Evolutionary conservation across 1,284 basidiomycete genomes (phyloP).

Genomic region (Xanthoconium separans): DNA sequence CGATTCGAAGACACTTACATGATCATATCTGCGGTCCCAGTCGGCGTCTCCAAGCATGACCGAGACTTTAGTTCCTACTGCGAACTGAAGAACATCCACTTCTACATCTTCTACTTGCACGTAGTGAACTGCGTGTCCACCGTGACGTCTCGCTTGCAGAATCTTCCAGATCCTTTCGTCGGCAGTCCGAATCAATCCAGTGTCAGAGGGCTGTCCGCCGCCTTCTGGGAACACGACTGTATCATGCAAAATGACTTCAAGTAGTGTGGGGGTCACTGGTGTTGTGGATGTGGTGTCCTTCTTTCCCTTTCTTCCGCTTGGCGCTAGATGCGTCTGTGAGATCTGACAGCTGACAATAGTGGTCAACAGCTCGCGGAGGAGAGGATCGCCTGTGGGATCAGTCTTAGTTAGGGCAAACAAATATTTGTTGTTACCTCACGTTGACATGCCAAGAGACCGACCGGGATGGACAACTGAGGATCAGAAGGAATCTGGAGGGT

Average conservation of each 20-base stretch:
- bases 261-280: conserved; percentile 43
- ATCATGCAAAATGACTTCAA: conserved; percentile 74
- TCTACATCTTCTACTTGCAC: conserved; percentile 49
- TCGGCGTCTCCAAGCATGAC: conserved; percentile 62
- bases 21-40: conserved; percentile 73
- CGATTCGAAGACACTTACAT: conserved; percentile 48
- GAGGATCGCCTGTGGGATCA: conserved; percentile 57
- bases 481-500: conserved; percentile 55
- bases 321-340: conserved; percentile 41
- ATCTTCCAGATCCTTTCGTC: conserved; percentile 57
- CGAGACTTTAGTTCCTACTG: conserved; percentile 52
- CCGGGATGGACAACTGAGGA: conserved; percentile 52
- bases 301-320: conserved; percentile 45
- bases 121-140: conserved; percentile 79
- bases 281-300: conserved; percentile 41
- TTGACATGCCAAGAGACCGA: conserved; percentile 72
- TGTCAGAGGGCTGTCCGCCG: conserved; percentile 84
- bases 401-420: conserved; percentile 8
- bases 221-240: conserved; percentile 90
- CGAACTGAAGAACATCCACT: conserved; percentile 45
- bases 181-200: conserved; percentile 54
- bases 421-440: conserved; percentile 40
- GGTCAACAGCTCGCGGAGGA: conserved; percentile 55
- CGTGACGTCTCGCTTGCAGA: conserved; percentile 68
- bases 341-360: conserved; percentile 49